These are phyloP conservation scores for Codiaeum variegatum DNA, from an alignment of 441 rosid genomes.

Conservation along the genomic window DNA sequence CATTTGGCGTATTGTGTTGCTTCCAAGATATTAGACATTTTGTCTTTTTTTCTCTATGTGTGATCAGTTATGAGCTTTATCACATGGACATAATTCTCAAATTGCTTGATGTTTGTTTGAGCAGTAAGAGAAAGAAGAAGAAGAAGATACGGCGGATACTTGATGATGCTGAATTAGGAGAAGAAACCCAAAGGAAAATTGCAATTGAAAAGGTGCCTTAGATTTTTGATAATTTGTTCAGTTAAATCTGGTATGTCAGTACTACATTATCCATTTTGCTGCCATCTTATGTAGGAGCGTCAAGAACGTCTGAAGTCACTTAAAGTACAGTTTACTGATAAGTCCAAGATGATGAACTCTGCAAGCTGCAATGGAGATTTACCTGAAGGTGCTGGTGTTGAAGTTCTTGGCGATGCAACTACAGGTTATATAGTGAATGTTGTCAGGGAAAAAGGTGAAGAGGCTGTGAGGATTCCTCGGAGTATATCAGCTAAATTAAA, in stretches of 20 bases:
- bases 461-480: conserved; percentile 81
- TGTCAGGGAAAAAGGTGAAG: conserved; percentile 96
- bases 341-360: conserved; percentile 50
- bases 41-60: neutral
- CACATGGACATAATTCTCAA: conserved; percentile 27
- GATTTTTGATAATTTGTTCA: conserved; percentile 19
- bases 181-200: conserved; percentile 93
- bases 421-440: conserved; percentile 96
- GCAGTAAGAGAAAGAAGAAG: conserved; percentile 65
- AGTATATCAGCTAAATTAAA: conserved; percentile 91
- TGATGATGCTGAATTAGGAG: conserved; percentile 99
- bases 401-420: conserved; percentile 81
- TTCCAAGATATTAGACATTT: conserved; percentile 12
- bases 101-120: conserved; percentile 28
- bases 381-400: conserved; percentile 63
- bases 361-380: conserved; percentile 44
- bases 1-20: neutral
- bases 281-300: conserved; percentile 68
- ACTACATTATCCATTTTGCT: conserved; percentile 26
- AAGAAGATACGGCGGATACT: conserved; percentile 93
- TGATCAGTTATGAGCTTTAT: conserved; percentile 14
- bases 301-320: conserved; percentile 94
- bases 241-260: conserved; percentile 10
- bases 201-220: conserved; percentile 89
- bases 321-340: conserved; percentile 65